Base-by-base conservation (phyloP, 1,284 basidiomycete species). In the Malassezia dermatis region DNA sequence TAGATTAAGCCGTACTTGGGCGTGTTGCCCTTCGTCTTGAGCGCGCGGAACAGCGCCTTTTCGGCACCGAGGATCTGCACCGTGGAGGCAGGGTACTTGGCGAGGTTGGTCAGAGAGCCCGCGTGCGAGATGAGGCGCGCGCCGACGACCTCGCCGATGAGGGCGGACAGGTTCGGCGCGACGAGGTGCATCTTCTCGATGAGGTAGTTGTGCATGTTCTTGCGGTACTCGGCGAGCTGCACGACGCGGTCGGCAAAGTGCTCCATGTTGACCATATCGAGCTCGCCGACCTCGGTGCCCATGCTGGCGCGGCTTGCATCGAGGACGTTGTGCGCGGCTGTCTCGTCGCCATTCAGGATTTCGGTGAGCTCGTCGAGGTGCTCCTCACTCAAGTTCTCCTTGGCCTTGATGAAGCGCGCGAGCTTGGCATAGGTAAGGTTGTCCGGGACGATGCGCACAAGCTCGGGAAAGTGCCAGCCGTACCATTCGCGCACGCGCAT, bases 401-500 rank as follows among this genome's bases (percentile, higher is more conserved):
- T 94, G 78, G 91, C 84, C 31, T 89, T 89, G 65, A 98, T 89
- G 73, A 90, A 85, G 65, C 86, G 83, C 11, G 84, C 88, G 15
- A 86, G 81, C 28, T 81, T 81, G n/a, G 91, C 90, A 76, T 96
- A 99, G 71, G 87, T 85, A 76, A 93, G 85, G 76, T 94, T 94
- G 78, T 98, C 94, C 57, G 90, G 83, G 1, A 96, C 89, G 68
- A 98, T 80, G 69, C 83, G 86, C 78, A 94, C 83, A 62, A 98
- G 86, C 78, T 99, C 94, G 48, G 93, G 93, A 80, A 95, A 99
- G 77, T 98, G 94, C 81, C 94, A 98, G n/a, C 94, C 93, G 77
- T 98, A 98, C 94, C 94, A 98, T 76, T 98, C 93, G 65, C 93
- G 82, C 51, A 95, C 85, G 51, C 93, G 86, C 93, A 98, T 98